Conservation (phyloP, 2,329 filamentous ascomycete species). For the Colletotrichum filicis region DNA sequence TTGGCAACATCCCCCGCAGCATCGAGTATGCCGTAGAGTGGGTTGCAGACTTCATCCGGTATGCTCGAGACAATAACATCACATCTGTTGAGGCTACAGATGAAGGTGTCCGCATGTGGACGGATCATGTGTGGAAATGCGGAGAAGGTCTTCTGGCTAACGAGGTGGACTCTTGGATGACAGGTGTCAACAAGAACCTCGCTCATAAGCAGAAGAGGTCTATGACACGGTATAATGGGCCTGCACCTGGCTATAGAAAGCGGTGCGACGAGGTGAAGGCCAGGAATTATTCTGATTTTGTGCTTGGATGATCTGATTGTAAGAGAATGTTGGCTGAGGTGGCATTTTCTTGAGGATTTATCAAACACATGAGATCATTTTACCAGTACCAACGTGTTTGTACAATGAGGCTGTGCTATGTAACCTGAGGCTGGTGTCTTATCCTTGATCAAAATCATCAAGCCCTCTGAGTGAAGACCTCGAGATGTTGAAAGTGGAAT, state of each 20-base stretch:
- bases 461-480: too few species aligned
- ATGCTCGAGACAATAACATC: conserved; percentile 45
- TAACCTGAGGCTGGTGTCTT: too few species aligned
- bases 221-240: conserved; percentile 58
- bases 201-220: conserved; percentile 56
- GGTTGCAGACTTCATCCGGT: conserved; percentile 48
- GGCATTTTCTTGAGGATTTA: background rate
- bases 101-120: conserved; percentile 54
- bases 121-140: conserved; percentile 59
- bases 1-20: conserved; percentile 53
- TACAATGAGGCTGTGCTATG: too few species aligned
- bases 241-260: conserved; percentile 54
- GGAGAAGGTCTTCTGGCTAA: conserved; percentile 55
- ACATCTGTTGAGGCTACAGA: conserved; percentile 52
- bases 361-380: background rate
- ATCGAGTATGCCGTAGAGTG: conserved; percentile 55
- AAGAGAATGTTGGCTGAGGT: background rate
- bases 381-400: too few species aligned
- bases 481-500: too few species aligned
- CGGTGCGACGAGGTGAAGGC: conserved; percentile 48
- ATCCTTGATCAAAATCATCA: too few species aligned
- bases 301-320: background rate
- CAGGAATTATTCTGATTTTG: conserved; percentile 13
- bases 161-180: conserved; percentile 66
- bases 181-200: conserved; percentile 63